These are phyloP conservation scores for Gossypium australe DNA, from an alignment of 345 rosid genomes.

Conservation along the genomic window DNA sequence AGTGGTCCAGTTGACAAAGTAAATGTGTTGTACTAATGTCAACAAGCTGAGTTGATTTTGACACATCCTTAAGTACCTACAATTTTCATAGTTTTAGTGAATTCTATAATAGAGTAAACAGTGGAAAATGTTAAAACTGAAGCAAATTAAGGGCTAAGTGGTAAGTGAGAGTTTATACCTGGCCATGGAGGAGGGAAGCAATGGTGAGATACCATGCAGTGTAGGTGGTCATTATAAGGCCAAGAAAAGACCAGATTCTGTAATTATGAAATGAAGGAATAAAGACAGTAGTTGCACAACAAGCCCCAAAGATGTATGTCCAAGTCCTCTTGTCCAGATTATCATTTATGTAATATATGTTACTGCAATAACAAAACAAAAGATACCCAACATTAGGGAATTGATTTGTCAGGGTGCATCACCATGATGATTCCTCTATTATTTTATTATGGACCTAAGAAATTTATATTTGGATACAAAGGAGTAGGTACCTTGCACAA, in stretches of 20 bases:
- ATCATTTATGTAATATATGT: constrained; percentile 95
- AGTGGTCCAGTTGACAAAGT: not conserved
- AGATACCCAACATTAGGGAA: not conserved
- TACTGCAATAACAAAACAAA: constrained; percentile 46
- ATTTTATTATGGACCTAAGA: not conserved
- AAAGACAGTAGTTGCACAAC: constrained; percentile 96
- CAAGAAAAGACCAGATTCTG: constrained; percentile 98
- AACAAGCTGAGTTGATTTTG: not conserved
- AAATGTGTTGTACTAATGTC: no score
- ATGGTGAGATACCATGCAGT: constrained; percentile 97
- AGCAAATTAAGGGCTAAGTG: not conserved
- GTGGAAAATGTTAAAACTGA: no score
- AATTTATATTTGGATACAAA: not conserved
- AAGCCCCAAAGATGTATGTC: constrained; percentile 98
- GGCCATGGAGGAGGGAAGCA: constrained; percentile 93
- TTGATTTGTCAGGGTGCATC: not conserved
- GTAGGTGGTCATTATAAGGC: constrained; percentile 97
- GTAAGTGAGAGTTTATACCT: constrained; percentile 38
- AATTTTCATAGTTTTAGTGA: no score
- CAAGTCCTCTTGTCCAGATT: constrained; percentile 99
- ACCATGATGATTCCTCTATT: not conserved
- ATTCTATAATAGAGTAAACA: no score
- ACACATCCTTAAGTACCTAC: not conserved
- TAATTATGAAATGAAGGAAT: constrained; percentile 98
- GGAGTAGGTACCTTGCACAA: constrained; percentile 75